Evolutionary conservation across 805 yeast species (phyloP).

Genomic region (Candida ulmi): DNA sequence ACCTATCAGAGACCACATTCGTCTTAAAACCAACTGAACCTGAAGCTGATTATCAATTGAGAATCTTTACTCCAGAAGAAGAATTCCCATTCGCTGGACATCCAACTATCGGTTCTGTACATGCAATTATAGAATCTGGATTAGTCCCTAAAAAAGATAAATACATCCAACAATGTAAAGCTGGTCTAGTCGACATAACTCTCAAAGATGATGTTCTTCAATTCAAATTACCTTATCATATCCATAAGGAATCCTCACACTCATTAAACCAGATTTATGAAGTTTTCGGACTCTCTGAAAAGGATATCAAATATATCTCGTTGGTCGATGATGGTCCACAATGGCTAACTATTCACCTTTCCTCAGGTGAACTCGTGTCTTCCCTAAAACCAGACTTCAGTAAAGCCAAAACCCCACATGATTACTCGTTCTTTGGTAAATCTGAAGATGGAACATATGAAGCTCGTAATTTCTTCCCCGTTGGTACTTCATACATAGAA

Average conservation of each 20-base stretch:
- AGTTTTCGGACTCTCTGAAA: slow-evolving; percentile 6
- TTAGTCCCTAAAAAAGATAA: slow-evolving; percentile 23
- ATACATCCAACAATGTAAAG: slow-evolving; percentile 38
- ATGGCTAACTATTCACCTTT: slow-evolving; percentile 37
- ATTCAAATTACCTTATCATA: slow-evolving; percentile 23
- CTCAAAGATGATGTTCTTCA: slow-evolving; percentile 18
- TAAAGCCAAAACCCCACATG: slow-evolving; percentile 25
- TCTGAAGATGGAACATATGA: slow-evolving; percentile 26
- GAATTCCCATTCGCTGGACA: slow-evolving; percentile 64
- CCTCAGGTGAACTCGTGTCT: slow-evolving; percentile 27
- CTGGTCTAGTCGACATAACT: slow-evolving; percentile 35
- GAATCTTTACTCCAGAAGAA: slow-evolving; percentile 41
- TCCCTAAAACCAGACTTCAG: slow-evolving; percentile 28
- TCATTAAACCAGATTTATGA: slow-evolving; percentile 12
- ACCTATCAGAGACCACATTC: slow-evolving; percentile 54
- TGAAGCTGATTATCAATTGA: slow-evolving; percentile 39
- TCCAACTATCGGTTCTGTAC: slow-evolving; percentile 51
- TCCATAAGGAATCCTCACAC: slow-evolving; percentile 7
- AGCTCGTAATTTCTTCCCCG: slow-evolving; percentile 40
- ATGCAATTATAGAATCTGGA: slow-evolving; percentile 37
- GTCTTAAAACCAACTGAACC: slow-evolving; percentile 34
- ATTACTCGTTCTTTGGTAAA: slow-evolving; percentile 36
- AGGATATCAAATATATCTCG: slow-evolving; percentile 19
- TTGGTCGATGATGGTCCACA: slow-evolving; percentile 39
- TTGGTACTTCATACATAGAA: slow-evolving; percentile 29